Conservation (phyloP, 225 moss, liverwort and hornwort genomes). For the Bryum argenteum region DNA sequence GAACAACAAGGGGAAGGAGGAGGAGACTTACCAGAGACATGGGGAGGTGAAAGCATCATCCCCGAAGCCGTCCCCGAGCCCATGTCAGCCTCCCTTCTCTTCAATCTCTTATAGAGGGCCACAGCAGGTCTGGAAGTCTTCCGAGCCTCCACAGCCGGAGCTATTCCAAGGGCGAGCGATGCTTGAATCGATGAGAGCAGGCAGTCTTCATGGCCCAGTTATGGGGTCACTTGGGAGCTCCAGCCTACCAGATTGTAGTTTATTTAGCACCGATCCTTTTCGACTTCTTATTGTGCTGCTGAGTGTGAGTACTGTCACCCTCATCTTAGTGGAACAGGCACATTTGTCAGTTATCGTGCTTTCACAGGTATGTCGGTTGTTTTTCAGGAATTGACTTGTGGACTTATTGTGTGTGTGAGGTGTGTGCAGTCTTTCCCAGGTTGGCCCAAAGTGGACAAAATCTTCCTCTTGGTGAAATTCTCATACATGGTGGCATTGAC, state of each 20-base stretch:
- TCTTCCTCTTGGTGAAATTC: constrained; percentile 75
- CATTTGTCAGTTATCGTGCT: no score
- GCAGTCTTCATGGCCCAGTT: background rate
- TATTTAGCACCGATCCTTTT: constrained; percentile 82
- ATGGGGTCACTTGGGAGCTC: constrained; percentile 32
- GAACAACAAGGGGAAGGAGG: constrained; percentile 28
- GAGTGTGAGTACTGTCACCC: constrained; percentile 61
- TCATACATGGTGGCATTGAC: constrained; percentile 67
- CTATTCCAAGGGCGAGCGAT: no score
- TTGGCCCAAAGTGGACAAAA: constrained; percentile 71
- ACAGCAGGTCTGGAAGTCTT: no score
- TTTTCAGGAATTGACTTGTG: constrained; percentile 1
- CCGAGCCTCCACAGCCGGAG: no score
- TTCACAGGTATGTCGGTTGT: no score
- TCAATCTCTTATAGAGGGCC: no score
- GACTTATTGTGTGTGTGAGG: constrained; percentile 9
- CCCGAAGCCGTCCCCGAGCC: no score
- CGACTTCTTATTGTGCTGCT: constrained; percentile 73
- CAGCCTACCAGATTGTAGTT: constrained; percentile 26
- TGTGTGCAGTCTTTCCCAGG: constrained; percentile 81
- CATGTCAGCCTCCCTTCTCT: no score
- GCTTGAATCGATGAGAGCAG: no score
- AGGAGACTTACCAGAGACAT: constrained; percentile 14
- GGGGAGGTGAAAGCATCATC: background rate
- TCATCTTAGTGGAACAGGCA: no score